phyloP scores from a whole-genome alignment of 2,329 filamentous ascomycete genomes.

The Colletotrichum sojae region DNA sequence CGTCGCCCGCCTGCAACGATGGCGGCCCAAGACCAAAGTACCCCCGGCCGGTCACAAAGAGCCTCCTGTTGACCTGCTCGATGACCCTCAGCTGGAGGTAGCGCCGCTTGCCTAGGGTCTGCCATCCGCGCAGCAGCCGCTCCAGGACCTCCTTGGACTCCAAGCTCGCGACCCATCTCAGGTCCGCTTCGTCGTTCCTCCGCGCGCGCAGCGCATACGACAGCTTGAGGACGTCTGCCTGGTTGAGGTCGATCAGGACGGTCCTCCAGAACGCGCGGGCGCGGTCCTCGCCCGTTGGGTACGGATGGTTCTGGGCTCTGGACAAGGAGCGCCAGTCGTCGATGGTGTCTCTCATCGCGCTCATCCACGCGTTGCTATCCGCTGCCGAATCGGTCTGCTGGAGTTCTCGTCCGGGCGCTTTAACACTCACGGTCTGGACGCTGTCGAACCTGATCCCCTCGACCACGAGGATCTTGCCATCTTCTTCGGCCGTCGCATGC shows the following conservation, averaged over 20 bases:
- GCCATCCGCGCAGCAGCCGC: neutral
- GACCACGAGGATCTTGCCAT: neutral
- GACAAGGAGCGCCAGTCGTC: neutral
- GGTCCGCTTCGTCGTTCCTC: neutral
- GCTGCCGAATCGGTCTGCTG: neutral
- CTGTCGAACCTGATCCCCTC: neutral
- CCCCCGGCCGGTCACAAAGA: conserved; percentile 1
- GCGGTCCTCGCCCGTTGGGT: neutral
- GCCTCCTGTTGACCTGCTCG: conserved; percentile 10
- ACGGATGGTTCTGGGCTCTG: neutral
- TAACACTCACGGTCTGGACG: neutral
- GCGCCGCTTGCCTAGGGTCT: neutral
- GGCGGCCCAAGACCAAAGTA: conserved; percentile 1
- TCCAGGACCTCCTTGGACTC: neutral
- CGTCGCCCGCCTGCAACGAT: neutral
- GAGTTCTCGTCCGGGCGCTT: neutral
- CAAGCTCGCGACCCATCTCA: neutral
- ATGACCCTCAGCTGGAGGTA: conserved; percentile 2
- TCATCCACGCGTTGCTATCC: neutral
- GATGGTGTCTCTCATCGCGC: neutral
- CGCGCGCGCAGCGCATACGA: neutral
- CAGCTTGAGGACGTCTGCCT: neutral
- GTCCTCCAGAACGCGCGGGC: neutral
- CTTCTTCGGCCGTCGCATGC: neutral
- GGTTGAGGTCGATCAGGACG: neutral